Base-by-base conservation (phyloP, 2,329 filamentous ascomycete species). In the Chalaropsis thielavioides region DNA sequence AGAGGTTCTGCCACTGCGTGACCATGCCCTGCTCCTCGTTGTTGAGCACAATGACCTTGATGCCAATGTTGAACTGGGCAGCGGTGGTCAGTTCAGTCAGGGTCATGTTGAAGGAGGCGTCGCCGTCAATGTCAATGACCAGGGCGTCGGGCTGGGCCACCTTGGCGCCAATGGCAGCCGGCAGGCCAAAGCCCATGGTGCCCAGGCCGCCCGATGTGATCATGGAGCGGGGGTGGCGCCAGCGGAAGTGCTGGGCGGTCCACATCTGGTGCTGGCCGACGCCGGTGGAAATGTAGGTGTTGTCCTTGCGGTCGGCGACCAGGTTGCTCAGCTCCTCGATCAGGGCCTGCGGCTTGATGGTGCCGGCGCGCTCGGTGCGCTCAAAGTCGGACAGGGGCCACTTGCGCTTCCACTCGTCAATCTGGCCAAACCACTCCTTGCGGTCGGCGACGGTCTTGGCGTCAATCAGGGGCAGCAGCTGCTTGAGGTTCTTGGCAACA, bases 201-300 rank as follows among this genome's bases (percentile, higher is more conserved):
- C 75, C 91, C 19, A 97, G 85, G 74, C 94, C 94, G 75, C 94
- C 94, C 0, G 92, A 96, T 40, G 92, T 96, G 77, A 99, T 88
- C 88, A 97, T 95, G 68, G 89, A 89, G 70, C 94, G 86, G 40
- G 94, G 92, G 72, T 91, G 78, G 69, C 90, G 84, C 92, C 94
- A 97, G 71, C 91, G 85, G 85, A 91, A 97, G 80, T 96, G 92
- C 78, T 97, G 92, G 3, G 92, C 94, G 31, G 89, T 83, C 94
- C 92, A 97, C 94, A 97, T 97, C 76, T 99, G 92, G 64, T 97
- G 92, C 76, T 97, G 94, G 51, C 94, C 94, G 10, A 97, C 94
- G 76, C 92, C 94, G 1, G 92, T 97, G 1, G 91, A 79, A 73
- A 99, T 95, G 73, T 95, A 85, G 35, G 90, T 95, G 70, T 86